Conservation (phyloP, 2,329 filamentous ascomycete species). For the Nigrograna mackinnonii region DNA sequence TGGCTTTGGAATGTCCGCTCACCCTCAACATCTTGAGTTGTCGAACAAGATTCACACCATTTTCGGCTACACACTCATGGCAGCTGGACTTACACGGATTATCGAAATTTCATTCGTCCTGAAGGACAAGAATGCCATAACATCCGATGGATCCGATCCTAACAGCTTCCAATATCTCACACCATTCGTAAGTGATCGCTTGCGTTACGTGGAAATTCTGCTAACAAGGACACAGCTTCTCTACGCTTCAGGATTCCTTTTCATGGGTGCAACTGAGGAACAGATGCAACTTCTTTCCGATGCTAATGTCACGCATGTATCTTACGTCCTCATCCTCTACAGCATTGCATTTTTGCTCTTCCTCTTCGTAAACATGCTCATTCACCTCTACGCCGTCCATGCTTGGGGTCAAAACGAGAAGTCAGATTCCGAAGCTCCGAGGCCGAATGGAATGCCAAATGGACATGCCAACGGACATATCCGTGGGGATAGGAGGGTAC, state of each 20-base stretch:
- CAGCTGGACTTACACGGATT: slow-evolving; percentile 78
- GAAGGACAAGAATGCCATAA: slow-evolving; percentile 67
- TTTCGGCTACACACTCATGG: slow-evolving; percentile 97
- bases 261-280: slow-evolving; percentile 97
- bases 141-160: slow-evolving; percentile 68
- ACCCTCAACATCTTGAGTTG: slow-evolving; percentile 81
- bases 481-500: slow-evolving; percentile 62
- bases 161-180: slow-evolving; percentile 75
- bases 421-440: slow-evolving; percentile 38
- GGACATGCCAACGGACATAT: slow-evolving; percentile 42
- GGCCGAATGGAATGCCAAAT: slow-evolving; percentile 21
- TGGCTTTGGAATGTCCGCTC: slow-evolving; percentile 92
- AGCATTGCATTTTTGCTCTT: slow-evolving; percentile 89
- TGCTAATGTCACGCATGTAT: slow-evolving; percentile 81
- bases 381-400: slow-evolving; percentile 78
- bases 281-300: slow-evolving; percentile 81
- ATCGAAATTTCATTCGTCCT: slow-evolving; percentile 91
- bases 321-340: slow-evolving; percentile 90
- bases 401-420: slow-evolving; percentile 48
- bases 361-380: slow-evolving; percentile 85
- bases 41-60: slow-evolving; percentile 86
- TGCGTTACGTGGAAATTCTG: not conserved
- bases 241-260: slow-evolving; percentile 90
- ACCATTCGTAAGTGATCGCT: slow-evolving; percentile 63
- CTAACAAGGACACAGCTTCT: slow-evolving; percentile 65